phyloP scores from a whole-genome alignment of 495 filamentous ascomycete species.

The Tetracladium setigerum region DNA sequence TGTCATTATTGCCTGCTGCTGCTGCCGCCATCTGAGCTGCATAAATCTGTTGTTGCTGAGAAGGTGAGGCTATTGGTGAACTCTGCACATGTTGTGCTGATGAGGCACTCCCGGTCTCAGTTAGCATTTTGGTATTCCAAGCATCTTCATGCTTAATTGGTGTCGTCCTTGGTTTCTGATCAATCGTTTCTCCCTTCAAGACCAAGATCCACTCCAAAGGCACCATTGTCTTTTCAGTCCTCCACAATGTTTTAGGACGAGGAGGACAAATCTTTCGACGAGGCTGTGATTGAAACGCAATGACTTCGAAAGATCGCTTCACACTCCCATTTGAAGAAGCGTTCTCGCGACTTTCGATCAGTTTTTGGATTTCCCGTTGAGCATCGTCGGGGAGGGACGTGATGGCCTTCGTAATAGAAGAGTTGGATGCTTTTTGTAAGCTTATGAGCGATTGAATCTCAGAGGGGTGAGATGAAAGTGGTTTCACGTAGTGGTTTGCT shows the following conservation, averaged over 20 bases:
- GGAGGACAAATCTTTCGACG: constrained; percentile 1
- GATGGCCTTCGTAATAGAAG: background rate
- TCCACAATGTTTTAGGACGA: background rate
- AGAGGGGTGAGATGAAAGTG: constrained; percentile 1
- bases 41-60: background rate
- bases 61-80: background rate
- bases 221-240: background rate
- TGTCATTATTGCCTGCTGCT: background rate
- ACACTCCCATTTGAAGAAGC: background rate
- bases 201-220: constrained; percentile 11
- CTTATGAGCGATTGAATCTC: constrained; percentile 1
- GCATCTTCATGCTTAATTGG: constrained; percentile 10
- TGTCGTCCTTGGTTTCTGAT: background rate
- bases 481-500: constrained; percentile 7
- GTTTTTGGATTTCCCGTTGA: constrained; percentile 10
- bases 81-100: background rate
- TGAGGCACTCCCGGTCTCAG: too few species aligned
- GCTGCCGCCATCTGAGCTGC: background rate
- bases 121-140: constrained; percentile 2
- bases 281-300: background rate
- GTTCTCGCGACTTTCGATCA: constrained; percentile 4
- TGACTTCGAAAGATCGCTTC: constrained; percentile 2
- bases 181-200: constrained; percentile 2
- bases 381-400: constrained; percentile 2
- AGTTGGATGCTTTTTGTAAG: background rate